Evolutionary conservation across 1,139 yeast genomes (phyloP).

Genomic region (Nakaseomyces bracarensis): DNA sequence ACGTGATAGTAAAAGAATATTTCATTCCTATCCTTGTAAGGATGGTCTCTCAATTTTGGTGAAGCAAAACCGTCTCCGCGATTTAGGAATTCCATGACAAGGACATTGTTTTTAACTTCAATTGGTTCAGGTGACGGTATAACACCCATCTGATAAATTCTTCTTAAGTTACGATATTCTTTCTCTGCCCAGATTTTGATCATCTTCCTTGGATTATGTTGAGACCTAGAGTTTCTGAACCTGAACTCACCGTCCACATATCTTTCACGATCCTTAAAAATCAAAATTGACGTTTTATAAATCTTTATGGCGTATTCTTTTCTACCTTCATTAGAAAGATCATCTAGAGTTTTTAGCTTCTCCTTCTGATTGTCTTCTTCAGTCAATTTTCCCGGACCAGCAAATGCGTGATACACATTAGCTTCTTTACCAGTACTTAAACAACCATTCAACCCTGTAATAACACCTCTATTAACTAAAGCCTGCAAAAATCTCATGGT

Average conservation of each 20-base stretch:
- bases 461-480: constrained; percentile 71
- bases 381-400: constrained; percentile 41
- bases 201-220: constrained; percentile 94
- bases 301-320: constrained; percentile 81
- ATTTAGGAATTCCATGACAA: constrained; percentile 87
- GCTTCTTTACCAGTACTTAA: constrained; percentile 97
- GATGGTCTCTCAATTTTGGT: constrained; percentile 79
- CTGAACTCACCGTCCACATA: constrained; percentile 95
- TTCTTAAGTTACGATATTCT: constrained; percentile 83
- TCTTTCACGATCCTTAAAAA: constrained; percentile 90
- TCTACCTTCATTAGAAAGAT: constrained; percentile 19
- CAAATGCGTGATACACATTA: constrained; percentile 88
- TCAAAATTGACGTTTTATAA: constrained; percentile 90
- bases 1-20: constrained; percentile 63
- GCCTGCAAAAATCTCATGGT: constrained; percentile 78
- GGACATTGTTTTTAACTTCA: constrained; percentile 78
- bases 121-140: constrained; percentile 91
- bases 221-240: constrained; percentile 74
- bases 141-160: constrained; percentile 60
- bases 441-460: constrained; percentile 86
- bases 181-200: constrained; percentile 98
- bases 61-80: constrained; percentile 61
- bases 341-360: constrained; percentile 2
- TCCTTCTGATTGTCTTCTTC: constrained; percentile 10
- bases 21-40: constrained; percentile 55